Conservation (phyloP, 371 early-diverging fungal species). For the Phascolomyces articulosus region DNA sequence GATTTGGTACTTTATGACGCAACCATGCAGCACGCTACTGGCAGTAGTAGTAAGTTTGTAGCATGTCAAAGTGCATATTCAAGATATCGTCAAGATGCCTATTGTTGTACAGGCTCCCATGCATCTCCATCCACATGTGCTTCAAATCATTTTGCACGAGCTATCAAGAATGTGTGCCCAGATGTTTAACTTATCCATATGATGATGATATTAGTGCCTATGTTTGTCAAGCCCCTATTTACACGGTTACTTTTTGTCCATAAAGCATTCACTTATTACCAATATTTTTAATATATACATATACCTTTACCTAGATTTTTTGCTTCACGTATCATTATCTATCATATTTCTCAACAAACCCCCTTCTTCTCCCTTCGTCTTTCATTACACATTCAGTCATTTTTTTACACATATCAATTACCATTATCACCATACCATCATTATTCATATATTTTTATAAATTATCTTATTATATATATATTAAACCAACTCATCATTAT, state of each 20-base stretch:
- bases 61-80: conserved; percentile 42
- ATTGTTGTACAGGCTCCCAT: conserved; percentile 33
- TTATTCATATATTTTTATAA: no score
- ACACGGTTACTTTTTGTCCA: conserved; percentile 24
- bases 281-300: not conserved
- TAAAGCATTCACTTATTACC: no score
- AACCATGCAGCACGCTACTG: not conserved
- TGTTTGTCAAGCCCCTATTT: conserved; percentile 17
- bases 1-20: conserved; percentile 15
- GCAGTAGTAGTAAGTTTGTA: conserved; percentile 22
- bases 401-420: no score
- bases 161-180: conserved; percentile 33
- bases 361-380: no score
- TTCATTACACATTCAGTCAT: no score
- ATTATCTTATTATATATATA: no score
- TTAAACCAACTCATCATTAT: no score
- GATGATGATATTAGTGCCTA: conserved; percentile 20
- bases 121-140: conserved; percentile 26
- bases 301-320: no score
- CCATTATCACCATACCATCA: no score
- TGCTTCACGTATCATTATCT: no score
- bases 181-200: conserved; percentile 38
- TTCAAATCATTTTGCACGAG: conserved; percentile 17
- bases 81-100: conserved; percentile 20
- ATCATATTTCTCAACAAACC: no score